Evolutionary conservation across 345 rosid genomes (phyloP), one percentile per base, ranked within the genome.

Genomic region (Heritiera fomes): DNA sequence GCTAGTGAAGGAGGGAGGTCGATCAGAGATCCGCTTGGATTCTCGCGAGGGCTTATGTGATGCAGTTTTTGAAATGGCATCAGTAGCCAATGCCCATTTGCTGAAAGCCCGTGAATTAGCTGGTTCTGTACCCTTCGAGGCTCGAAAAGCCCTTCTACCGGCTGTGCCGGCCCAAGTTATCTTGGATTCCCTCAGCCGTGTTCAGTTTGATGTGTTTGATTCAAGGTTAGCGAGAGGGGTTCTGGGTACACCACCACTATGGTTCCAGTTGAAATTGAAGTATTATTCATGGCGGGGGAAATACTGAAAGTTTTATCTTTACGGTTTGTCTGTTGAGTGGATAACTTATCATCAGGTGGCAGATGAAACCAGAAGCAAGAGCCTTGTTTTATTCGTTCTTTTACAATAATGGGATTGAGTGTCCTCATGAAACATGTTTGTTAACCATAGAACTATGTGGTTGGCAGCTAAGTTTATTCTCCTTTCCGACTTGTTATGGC

Each of bases 41-140:
- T 87, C 90, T 47, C 90, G 88, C 9, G 93, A 92, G 82, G 87
- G 92, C 40, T 83, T 92, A 65, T 83, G 88, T 47, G 86, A 88
- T 52, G 94, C 86, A 0, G 92, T 93, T 59, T 93, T 89, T 80
- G 99, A 93, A 78, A 92, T 95, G 80, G 99, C 97, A 40, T 93
- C 97, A 2, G 89, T 91, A 3, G 97, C 99, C 61, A 92, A 95
- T 82, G 86, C 77, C 17, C 98, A 95, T 83, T 85, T 93, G 75
- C 80, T 79, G 84, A 95, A 93, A 90, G 97, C 97, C 56, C 98
- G 94, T 56, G 93, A 87, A 61, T 86, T 95, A 70, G 90, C 90
- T 0, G 86, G 79, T 67, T 86, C 87, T 3, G 86, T 95, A 69
- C 97, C 97, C 0, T n/a, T 28, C 10, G 99, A 92, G 63, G 95